Base-by-base conservation (phyloP, 1,284 basidiomycete genomes). In the Cutaneotrichosporon mucoides region DNA sequence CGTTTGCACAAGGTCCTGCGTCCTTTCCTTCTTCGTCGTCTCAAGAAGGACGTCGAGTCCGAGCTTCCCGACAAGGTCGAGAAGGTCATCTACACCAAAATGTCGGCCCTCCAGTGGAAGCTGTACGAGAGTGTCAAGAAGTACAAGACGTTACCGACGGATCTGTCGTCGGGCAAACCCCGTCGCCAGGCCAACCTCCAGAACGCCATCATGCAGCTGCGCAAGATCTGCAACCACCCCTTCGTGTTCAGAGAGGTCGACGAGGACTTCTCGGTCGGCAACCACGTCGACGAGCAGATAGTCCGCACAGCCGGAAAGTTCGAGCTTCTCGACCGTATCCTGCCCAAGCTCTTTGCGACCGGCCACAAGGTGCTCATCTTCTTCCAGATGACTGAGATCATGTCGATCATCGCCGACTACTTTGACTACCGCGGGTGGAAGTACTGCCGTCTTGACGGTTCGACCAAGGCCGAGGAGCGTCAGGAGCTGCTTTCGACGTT, bases 361-460 rank as follows among this genome's bases (percentile, higher is more conserved):
- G 90, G 88, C 34, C 95, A 99, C 81, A 87, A 94, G 74, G 75
- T 75, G 40, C 86, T 99, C 63, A 97, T 99, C 75, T 98, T 98
- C 86, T 98, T 98, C 88, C 95, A 99, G 79, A 98, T 98, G 95
- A 98, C 95, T 7, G 86, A 93, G 71, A 93, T 98, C 75, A 98
- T 99, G 95, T 93, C 97, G 68, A 97, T 99, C 76, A 95, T 99
- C 85, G 93, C 96, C 74, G 96, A 99, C 76, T 99, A 97, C 76
- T 81, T 98, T 75, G 90, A 90, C 73, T 89, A 88, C 82, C 87
- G 89, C 81, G 85, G 85, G 15, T 93, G 87, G 84, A 89, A 91
- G 73, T 90, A 94, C 78, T 86, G 98, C 55, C 92, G 96, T 68
- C 83, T 99, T 33, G 96, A 99, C 78, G 96, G 96, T 83, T 89